Percentiles rank a stretch among this genome's conserved stretches.
Conservation (phyloP, 1,139 yeast species). For the Casaregolazyma lundiana region DNA sequence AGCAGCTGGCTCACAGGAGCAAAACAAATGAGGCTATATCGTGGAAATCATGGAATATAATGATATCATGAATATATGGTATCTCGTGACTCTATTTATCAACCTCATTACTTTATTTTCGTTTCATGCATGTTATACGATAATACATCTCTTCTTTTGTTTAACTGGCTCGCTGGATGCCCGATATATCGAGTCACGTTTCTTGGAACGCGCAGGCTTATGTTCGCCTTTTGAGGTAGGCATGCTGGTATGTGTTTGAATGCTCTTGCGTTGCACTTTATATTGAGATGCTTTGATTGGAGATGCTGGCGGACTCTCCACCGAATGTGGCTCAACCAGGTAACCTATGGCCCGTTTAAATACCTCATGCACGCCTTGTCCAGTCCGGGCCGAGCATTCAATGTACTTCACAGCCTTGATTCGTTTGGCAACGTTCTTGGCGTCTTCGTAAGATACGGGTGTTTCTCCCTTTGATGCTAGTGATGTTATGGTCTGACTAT, state of each 20-base stretch:
- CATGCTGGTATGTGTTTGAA: not conserved
- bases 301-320: not conserved
- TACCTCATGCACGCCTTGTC: slow-evolving; percentile 61
- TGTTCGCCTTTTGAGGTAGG: not conserved
- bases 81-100: not conserved
- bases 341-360: slow-evolving; percentile 44
- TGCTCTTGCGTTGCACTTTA: not conserved
- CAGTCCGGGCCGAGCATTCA: slow-evolving; percentile 88
- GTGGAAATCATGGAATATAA: not conserved
- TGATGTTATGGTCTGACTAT: slow-evolving; percentile 82
- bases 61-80: not conserved
- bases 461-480: slow-evolving; percentile 83
- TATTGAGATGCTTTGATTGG: not conserved
- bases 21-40: not conserved
- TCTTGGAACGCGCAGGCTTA: not conserved
- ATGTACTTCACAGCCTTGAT: slow-evolving; percentile 93
- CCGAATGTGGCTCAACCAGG: slow-evolving; percentile 19
- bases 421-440: slow-evolving; percentile 89
- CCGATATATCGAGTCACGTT: not conserved
- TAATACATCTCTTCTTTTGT: not conserved
- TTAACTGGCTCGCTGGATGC: not conserved
- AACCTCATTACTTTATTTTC: not conserved
- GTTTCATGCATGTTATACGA: not conserved
- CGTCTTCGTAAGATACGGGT: slow-evolving; percentile 82
- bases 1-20: not conserved